phyloP scores from a whole-genome alignment of 2,329 filamentous ascomycete species.

The Colletotrichum somersetense region DNA sequence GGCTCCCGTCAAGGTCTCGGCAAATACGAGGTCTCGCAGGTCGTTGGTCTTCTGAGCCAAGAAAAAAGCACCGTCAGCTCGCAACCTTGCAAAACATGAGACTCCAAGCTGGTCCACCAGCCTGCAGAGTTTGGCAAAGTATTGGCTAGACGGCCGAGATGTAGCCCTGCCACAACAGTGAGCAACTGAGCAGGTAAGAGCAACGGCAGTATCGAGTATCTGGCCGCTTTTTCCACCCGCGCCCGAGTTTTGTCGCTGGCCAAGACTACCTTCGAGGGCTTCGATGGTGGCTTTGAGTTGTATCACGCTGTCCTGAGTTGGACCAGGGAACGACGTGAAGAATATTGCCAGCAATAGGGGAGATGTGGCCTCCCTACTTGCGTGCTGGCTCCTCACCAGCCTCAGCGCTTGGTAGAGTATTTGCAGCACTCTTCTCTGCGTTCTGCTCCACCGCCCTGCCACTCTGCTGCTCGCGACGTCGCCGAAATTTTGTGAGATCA shows the following conservation, averaged over 20 bases:
- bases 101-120: constrained; percentile 54
- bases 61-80: constrained; percentile 62
- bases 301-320: not conserved
- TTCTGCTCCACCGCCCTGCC: not conserved
- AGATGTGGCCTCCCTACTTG: constrained; percentile 14
- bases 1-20: constrained; percentile 54
- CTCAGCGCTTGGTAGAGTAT: constrained; percentile 34
- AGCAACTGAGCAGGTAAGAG: constrained; percentile 60
- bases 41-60: constrained; percentile 66
- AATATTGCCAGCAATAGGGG: constrained; percentile 33
- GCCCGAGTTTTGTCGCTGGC: not conserved
- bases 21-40: constrained; percentile 66
- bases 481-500: constrained; percentile 35
- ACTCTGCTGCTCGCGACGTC: not conserved
- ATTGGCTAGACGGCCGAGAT: constrained; percentile 52
- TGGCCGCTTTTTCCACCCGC: constrained; percentile 24
- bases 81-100: constrained; percentile 53
- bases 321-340: constrained; percentile 3
- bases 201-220: constrained; percentile 51
- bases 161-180: constrained; percentile 61
- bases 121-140: constrained; percentile 57
- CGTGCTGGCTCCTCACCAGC: not conserved
- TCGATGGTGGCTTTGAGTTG: constrained; percentile 7
- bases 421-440: constrained; percentile 15
- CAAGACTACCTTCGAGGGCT: constrained; percentile 3